Base-by-base conservation (phyloP, 352 stramenopile species). In the Phytopythium sindhum region DNA sequence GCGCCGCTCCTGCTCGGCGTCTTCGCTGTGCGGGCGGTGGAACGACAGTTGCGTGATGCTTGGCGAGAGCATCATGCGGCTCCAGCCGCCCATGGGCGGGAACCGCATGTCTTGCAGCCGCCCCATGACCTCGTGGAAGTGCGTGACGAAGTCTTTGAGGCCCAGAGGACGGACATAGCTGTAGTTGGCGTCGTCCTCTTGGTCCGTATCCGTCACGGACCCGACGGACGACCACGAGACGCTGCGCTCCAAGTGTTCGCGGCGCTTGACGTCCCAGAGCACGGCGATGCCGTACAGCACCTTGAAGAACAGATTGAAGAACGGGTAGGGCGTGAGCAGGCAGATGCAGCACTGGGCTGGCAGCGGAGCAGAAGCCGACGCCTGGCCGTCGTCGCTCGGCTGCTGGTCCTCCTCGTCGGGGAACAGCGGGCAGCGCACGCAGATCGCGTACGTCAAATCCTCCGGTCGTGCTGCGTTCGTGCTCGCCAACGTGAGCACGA, bases 251-350 rank as follows among this genome's bases (percentile, higher is more conserved):
- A 69, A 69, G 45, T 73, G 75, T 14, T 84, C 72, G 44, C 68
- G 78, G 29, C 74, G 73, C 52, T 81, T 86, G 37, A 61, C 70
- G 60, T 89, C 80, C 80, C 86, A 94, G 24, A 92, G 77, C 37
- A 77, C 79, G 8, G 84, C 78, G 12, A 92, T 88, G 0, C 86
- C 84, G 37, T 86, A 90, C 10, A 94, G 63, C 33, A 92, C 77
- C 37, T 92, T 92, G 75, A 91, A 91, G 63, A 93, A 94, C 21
- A 94, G 60, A n/a, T 78, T 81, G 71, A 94, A 94, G 64, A 92
- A 94, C 28, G 86, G 86, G 55, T 89, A 91, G 0, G 81, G 71
- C 23, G 77, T 94, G 23, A 94, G 64, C 24, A 94, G 66, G 52
- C 86, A 92, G 24, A 92, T 74, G 56, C 86, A 94, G n/a, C 81